Evolutionary conservation across 2,329 filamentous ascomycete species (phyloP).

Genomic region (Ophiostoma ips): DNA sequence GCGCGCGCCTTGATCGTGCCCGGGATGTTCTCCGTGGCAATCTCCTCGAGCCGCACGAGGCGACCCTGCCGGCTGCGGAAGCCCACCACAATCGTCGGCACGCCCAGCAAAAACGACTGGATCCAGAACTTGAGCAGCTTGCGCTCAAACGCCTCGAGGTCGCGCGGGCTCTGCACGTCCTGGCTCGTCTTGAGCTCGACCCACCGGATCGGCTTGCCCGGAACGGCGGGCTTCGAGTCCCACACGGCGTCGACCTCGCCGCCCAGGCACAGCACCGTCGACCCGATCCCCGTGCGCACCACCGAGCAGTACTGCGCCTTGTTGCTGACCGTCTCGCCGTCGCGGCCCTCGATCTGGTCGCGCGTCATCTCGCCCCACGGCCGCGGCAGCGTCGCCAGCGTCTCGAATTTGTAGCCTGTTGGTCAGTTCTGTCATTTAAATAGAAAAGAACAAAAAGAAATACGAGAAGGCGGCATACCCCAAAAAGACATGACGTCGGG

Average conservation of each 20-base stretch:
- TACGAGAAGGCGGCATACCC: too few species aligned
- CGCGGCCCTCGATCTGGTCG: conserved; percentile 65
- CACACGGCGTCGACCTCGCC: conserved; percentile 91
- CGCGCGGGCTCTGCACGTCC: conserved; percentile 52
- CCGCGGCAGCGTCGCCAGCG: conserved; percentile 59
- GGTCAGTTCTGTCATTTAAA: too few species aligned
- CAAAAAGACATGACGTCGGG: conserved; percentile 84
- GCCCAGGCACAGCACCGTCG: conserved; percentile 60
- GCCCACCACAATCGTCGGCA: conserved; percentile 82
- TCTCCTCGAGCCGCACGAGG: conserved; percentile 58
- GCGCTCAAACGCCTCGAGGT: conserved; percentile 65
- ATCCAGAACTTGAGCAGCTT: conserved; percentile 96
- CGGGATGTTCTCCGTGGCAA: conserved; percentile 69
- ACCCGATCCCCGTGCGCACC: conserved; percentile 75
- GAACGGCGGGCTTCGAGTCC: conserved; percentile 60
- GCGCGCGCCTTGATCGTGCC: conserved; percentile 32
- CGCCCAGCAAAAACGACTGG: conserved; percentile 85
- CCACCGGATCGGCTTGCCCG: conserved; percentile 66
- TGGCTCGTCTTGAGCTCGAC: conserved; percentile 89
- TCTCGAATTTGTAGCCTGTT: conserved; percentile 85
- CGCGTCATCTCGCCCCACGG: conserved; percentile 61
- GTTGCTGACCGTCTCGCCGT: conserved; percentile 64
- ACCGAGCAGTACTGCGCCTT: conserved; percentile 92
- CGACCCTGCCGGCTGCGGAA: conserved; percentile 64
- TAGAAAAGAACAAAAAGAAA: too few species aligned